Conservation (phyloP, 1,139 yeast genomes). For the Hanseniaspora uvarum region DNA sequence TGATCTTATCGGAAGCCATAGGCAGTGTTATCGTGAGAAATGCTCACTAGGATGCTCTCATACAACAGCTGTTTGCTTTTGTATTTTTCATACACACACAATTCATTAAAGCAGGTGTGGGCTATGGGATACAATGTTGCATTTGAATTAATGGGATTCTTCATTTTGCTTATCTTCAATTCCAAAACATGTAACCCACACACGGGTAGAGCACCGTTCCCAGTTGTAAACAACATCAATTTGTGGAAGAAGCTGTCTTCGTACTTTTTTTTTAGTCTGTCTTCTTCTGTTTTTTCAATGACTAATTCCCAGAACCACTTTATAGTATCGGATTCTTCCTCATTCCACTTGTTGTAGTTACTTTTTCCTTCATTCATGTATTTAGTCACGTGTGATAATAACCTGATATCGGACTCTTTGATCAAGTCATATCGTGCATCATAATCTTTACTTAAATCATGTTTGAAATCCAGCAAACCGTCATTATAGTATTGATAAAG, state of each 20-base stretch:
- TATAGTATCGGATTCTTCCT: constrained; percentile 31
- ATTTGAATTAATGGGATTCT: constrained; percentile 29
- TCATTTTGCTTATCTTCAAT: constrained; percentile 53
- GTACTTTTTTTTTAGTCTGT: constrained; percentile 40
- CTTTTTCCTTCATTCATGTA: constrained; percentile 42
- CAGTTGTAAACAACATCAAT: constrained; percentile 69
- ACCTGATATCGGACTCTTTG: constrained; percentile 41
- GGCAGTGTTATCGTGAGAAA: constrained; percentile 35
- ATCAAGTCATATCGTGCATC: constrained; percentile 6
- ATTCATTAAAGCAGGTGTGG: constrained; percentile 88
- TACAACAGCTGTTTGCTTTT: constrained; percentile 41
- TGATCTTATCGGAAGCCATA: constrained; percentile 54
- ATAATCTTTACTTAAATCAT: constrained; percentile 32
- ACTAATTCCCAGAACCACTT: constrained; percentile 83
- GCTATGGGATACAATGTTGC: constrained; percentile 59
- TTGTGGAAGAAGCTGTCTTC: not conserved
- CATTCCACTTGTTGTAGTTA: not conserved
- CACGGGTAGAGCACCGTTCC: constrained; percentile 86
- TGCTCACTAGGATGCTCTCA: constrained; percentile 32
- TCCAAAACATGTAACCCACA: constrained; percentile 71
- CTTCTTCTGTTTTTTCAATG: constrained; percentile 35
- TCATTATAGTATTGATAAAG: constrained; percentile 73
- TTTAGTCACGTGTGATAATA: constrained; percentile 59
- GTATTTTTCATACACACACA: constrained; percentile 60
- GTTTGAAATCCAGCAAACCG: constrained; percentile 34